Base-by-base conservation (phyloP, 1,284 basidiomycete genomes). In the Ganoderma boninense region DNA sequence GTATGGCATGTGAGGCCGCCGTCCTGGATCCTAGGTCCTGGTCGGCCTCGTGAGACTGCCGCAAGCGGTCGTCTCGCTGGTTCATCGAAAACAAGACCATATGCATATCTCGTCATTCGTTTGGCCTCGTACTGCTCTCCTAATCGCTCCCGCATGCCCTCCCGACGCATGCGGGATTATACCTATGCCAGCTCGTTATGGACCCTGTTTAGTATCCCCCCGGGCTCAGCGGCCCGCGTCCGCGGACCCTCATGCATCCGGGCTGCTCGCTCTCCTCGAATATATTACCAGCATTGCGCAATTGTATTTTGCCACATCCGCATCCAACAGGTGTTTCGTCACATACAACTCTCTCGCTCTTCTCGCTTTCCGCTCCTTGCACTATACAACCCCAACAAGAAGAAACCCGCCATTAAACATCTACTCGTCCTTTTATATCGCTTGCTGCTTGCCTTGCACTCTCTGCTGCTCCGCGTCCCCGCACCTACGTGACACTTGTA, bases 291-390 rank as follows among this genome's bases (percentile, higher is more conserved):
- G 82, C 84, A 85, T 79, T 79, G 81, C 84, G 84, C 88, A 90
- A 78, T 87, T 91, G 90, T 91, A 91, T 89, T 89, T 86, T 88
- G 87, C 87, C 38, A 86, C 84, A 84, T 83, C 78, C 84, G 87
- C 89, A 90, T 75, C 63, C 70, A 85, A 69, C 71, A 74, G 73
- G 73, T 74, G 71, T 74, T 70, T 69, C 83, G 79, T 78, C 80
- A 75, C 82, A 72, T 72, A 71, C 70, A 71, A 69, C 70, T 26
- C 49, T 52, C 49, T 85, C 81, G 81, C 84, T 85, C 74, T 76
- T 78, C 75, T 76, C 74, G 77, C 78, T 79, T 76, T 79, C 76
- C 69, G 74, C 72, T 67, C 69, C 67, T 49, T 69, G 71, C 73
- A 66, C 67, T 66, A 75, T 66, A 66, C 67, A 71, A 73, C 68